These are phyloP conservation scores for Trichomonascaceae sp. DNA, from an alignment of 1,139 yeast species.

Conservation along the genomic window DNA sequence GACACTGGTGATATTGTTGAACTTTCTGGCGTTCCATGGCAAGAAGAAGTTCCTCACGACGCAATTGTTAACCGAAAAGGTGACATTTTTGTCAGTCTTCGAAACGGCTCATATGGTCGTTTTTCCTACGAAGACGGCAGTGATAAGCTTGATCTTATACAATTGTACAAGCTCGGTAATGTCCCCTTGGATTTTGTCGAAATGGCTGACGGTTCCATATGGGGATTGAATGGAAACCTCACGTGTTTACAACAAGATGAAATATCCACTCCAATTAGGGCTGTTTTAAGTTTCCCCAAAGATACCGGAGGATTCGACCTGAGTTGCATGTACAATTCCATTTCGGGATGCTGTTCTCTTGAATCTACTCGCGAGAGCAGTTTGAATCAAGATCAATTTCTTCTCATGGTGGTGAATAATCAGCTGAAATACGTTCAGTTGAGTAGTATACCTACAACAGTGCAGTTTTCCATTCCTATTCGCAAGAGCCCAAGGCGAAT, in stretches of 20 bases:
- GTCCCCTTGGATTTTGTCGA: constrained; percentile 1
- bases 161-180: constrained; percentile 1
- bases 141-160: background rate
- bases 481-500: constrained; percentile 39
- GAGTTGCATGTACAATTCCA: background rate
- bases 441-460: constrained; percentile 17
- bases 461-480: constrained; percentile 34
- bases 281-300: background rate
- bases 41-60: constrained; percentile 1
- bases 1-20: background rate
- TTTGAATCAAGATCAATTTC: constrained; percentile 3
- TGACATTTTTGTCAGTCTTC: background rate
- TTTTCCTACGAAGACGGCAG: background rate
- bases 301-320: constrained; percentile 2
- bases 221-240: background rate
- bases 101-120: constrained; percentile 1
- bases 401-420: constrained; percentile 45
- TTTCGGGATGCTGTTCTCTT: constrained; percentile 1
- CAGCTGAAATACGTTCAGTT: constrained; percentile 41
- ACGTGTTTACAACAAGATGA: background rate
- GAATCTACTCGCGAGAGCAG: background rate
- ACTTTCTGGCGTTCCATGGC: background rate
- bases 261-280: background rate
- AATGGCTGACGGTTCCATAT: background rate
- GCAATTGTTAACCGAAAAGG: background rate